Conservation (phyloP, 2,329 filamentous ascomycete species). For the Colletotrichum coccodes region DNA sequence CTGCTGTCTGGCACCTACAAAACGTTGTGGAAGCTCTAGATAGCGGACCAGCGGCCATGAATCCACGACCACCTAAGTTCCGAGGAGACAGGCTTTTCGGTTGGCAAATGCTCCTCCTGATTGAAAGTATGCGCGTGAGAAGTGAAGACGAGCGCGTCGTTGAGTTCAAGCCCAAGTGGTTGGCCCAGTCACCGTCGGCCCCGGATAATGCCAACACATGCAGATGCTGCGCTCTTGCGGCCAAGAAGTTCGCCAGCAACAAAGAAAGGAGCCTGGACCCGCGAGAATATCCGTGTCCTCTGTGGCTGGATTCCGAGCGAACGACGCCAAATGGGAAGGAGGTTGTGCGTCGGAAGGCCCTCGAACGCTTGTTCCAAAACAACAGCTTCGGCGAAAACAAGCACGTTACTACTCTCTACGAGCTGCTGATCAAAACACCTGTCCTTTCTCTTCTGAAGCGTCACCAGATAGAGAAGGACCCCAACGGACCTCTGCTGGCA, state of each 20-base stretch:
- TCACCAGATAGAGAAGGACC: constrained; percentile 54
- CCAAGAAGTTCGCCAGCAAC: constrained; percentile 46
- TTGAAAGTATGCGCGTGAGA: constrained; percentile 75
- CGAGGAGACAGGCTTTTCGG: constrained; percentile 40
- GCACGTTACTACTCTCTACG: constrained; percentile 13
- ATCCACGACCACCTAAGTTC: constrained; percentile 46
- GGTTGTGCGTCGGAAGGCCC: constrained; percentile 3
- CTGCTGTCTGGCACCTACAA: constrained; percentile 58
- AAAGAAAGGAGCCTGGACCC: constrained; percentile 22
- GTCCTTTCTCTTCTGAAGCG: constrained; percentile 5
- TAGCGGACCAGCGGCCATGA: constrained; percentile 2
- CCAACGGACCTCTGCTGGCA: constrained; percentile 53
- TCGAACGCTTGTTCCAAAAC: constrained; percentile 10
- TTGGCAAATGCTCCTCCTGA: constrained; percentile 60
- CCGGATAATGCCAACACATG: constrained; percentile 72
- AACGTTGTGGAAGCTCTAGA: constrained; percentile 36
- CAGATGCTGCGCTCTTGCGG: constrained; percentile 75
- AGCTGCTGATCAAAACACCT: neutral
- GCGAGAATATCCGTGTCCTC: constrained; percentile 27
- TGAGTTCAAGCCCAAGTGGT: constrained; percentile 90
- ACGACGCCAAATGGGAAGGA: neutral
- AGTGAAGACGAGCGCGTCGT: constrained; percentile 50
- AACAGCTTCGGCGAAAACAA: constrained; percentile 8
- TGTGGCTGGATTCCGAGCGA: constrained; percentile 27
- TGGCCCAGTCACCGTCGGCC: constrained; percentile 78